Evolutionary conservation across 2,329 filamentous ascomycete species (phyloP).

Genomic region (Cercospora citrullina): DNA sequence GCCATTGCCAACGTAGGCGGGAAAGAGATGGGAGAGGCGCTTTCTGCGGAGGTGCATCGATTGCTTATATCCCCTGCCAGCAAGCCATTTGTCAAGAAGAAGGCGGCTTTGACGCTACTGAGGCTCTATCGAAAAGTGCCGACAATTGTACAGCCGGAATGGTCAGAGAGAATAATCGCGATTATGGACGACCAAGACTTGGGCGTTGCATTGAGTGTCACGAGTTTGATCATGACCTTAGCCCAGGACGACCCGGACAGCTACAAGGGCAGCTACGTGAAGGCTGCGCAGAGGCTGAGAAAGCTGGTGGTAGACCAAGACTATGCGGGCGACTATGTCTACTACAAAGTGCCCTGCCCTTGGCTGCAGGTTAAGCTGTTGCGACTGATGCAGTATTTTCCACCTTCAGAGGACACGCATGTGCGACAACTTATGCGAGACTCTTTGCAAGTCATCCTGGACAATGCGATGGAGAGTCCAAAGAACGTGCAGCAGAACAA

Average conservation of each 20-base stretch:
- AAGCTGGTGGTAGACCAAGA: conserved; percentile 88
- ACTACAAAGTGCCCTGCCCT: conserved; percentile 99
- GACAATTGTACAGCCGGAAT: conserved; percentile 90
- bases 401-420: conserved; percentile 91
- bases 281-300: conserved; percentile 86
- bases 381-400: conserved; percentile 90
- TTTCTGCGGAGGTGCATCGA: conserved; percentile 88
- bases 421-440: conserved; percentile 89
- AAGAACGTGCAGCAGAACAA: conserved; percentile 99
- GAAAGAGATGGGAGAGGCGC: conserved; percentile 92
- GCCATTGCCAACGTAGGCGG: conserved; percentile 97
- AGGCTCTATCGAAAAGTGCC: conserved; percentile 93
- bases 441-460: conserved; percentile 85
- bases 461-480: conserved; percentile 85
- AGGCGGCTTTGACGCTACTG: conserved; percentile 89
- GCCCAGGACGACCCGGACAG: conserved; percentile 92
- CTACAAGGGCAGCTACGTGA: conserved; percentile 91
- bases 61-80: conserved; percentile 91
- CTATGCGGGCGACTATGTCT: conserved; percentile 86
- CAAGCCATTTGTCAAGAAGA: conserved; percentile 99
- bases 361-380: conserved; percentile 97
- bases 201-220: conserved; percentile 91
- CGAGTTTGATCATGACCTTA: conserved; percentile 89
- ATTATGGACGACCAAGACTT: conserved; percentile 96
- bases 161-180: conserved; percentile 97